Evolutionary conservation across 2,329 filamentous ascomycete species (phyloP), one percentile per base, ranked within the genome.

Genomic region (Fusarium protoensiforme): DNA sequence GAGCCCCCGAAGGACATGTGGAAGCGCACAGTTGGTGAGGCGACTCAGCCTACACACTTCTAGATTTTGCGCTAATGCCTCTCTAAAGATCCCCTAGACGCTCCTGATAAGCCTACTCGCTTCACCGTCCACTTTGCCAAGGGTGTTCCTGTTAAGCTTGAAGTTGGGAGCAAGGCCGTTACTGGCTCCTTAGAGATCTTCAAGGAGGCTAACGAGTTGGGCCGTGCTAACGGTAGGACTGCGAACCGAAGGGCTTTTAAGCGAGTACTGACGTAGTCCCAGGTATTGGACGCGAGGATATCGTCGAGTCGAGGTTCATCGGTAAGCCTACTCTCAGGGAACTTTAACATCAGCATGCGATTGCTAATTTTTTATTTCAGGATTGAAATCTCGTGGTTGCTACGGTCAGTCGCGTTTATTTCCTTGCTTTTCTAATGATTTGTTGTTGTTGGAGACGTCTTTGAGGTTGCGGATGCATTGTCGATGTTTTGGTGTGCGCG

Each of bases 1-100:
- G 88, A 89, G 70, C 88, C 92, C 51, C 91, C 92, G 35, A 85
- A 89, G 76, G 90, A 93, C 78, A 91, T 94, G 89, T 94, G 92
- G 92, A 93, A 88, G 77, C 84, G 89, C 78, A 88, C 87, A 31
- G 75, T 81, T 61, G 59, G 61, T 63, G 33, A 56, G 61, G 35
- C 33, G 35, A 43, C 38, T 43, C 38, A 43, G 38, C 16, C 38
- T 46, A 60, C 24, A 46, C 22, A n/a, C 27, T 31, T 43, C 9
- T 60, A 33, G 38, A 46, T 20, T 46, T 43, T 43, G 36, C 56
- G 56, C 56, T 59, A 41, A 59, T 41, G 18, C 56, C 57, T 46
- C 38, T 48, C 27, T 18, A 10, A 41, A 70, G 89, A 90, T 77
- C 91, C 91, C 22, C 82, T 87, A 65, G 85, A 88, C 69, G 91